A percentile compares a stretch with the other conserved stretches of the same genome.
Evolutionary conservation across 2,329 filamentous ascomycete genomes (phyloP).

Genomic region (Penicillium nordicum): DNA sequence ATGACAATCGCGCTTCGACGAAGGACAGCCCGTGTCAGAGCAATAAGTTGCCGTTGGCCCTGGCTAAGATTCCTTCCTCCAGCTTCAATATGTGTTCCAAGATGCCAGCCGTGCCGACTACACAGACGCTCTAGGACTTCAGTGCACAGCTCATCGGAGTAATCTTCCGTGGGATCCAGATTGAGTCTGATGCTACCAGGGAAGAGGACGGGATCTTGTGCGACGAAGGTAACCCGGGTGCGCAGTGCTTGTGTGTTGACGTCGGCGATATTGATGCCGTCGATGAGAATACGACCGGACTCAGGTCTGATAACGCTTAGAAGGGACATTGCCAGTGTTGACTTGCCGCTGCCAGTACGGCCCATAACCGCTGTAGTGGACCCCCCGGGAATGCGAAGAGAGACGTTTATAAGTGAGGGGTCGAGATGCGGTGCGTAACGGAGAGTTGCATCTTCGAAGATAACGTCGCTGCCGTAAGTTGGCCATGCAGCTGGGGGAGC

Average conservation of each 20-base stretch:
- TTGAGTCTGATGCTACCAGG: conserved; percentile 60
- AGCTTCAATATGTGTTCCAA: conserved; percentile 56
- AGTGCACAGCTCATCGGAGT: conserved; percentile 54
- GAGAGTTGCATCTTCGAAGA: conserved; percentile 73
- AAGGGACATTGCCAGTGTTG: conserved; percentile 64
- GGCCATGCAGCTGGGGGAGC: conserved; percentile 76
- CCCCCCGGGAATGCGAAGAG: conserved; percentile 70
- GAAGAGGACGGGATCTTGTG: conserved; percentile 65
- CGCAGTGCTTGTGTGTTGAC: conserved; percentile 60
- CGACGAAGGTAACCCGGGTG: conserved; percentile 62
- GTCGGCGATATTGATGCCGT: conserved; percentile 58
- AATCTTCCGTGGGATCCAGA: conserved; percentile 59
- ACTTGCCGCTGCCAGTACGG: conserved; percentile 77
- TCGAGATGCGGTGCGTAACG: conserved; percentile 76
- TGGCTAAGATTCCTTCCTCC: conserved; percentile 62
- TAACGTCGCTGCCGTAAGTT: conserved; percentile 64
- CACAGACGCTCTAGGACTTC: conserved; percentile 55
- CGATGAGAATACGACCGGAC: conserved; percentile 57
- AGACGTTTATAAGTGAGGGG: conserved; percentile 65
- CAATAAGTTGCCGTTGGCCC: conserved; percentile 64
- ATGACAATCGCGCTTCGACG: conserved; percentile 60
- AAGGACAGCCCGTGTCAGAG: conserved; percentile 60
- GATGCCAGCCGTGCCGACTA: conserved; percentile 53
- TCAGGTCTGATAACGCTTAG: conserved; percentile 56
- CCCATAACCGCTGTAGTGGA: conserved; percentile 77